Base-by-base conservation (phyloP, 768 basidiomycete genomes). In the Galerina marginata region DNA sequence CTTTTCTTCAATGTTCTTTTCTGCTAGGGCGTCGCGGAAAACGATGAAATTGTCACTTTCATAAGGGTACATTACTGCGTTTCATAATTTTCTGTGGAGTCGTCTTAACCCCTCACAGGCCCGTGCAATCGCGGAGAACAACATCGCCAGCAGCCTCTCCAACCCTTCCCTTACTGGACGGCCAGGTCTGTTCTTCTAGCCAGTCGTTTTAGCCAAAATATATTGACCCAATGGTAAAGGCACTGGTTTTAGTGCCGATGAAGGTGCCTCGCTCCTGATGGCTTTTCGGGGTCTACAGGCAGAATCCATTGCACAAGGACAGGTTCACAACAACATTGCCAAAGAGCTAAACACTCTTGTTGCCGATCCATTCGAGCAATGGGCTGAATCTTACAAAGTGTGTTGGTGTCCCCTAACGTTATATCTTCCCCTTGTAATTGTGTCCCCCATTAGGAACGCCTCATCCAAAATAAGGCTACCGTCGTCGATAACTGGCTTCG, bases 31-130 rank as follows among this genome's bases (percentile, higher is more conserved):
- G 80, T 87, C 23, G 81, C 81, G 14, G 95, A 97, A 78, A 91
- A 95, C 75, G 85, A 88, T 59, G 90, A 96, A 72, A 86, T 96
- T 44, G 78, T 90, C 56, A 80, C 85, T 16, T 96, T 96, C 76
- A 90, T 97, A 51, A 81, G 86, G 74, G 95, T 94, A 72, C 54
- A 86, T 69, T 6, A 60, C n/a, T 36, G 40, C 49, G 20, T 5
- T 25, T 25, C 16, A 36, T 49, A 14, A 15, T 37, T 33, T 29
- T 11, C 15, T 37, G 3, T 26, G 20, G 36, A 42, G 3, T 43
- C 52, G 26, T 40, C 20, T 16, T 12, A 36, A 37, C 16, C 33
- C 12, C 37, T 26, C 11, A 25, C 44, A 96, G 93, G 85, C 90
- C 52, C 88, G 94, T 59, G 88, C 86, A 40, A 74, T 74, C 51